Conservation (phyloP, 1,284 basidiomycete genomes). For the Stereum hirsutum region DNA sequence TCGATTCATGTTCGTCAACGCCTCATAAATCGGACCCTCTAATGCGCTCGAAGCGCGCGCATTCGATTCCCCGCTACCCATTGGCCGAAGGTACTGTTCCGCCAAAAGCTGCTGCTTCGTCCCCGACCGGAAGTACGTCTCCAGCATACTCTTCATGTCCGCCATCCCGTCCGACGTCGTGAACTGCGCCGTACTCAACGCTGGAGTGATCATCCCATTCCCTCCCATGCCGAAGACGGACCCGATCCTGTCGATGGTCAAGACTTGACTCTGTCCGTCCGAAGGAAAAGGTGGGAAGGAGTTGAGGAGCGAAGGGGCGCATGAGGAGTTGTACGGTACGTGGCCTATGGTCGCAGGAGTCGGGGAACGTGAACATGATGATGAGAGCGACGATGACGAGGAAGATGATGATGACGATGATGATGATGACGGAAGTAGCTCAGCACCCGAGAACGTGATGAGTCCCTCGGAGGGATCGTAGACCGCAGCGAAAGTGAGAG, state of each 20-base stretch:
- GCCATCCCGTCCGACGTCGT: constrained; percentile 14
- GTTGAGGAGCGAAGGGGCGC: not conserved
- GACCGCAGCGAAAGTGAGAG: constrained; percentile 47
- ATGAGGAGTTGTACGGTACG: too few relatives aligned
- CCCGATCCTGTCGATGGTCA: constrained; percentile 25
- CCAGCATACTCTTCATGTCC: constrained; percentile 19
- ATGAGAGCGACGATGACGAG: too few relatives aligned
- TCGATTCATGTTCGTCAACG: too few relatives aligned
- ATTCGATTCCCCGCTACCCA: too few relatives aligned
- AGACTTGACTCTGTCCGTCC: constrained; percentile 28
- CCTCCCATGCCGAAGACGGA: constrained; percentile 27
- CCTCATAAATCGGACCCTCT: too few relatives aligned
- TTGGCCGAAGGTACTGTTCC: too few relatives aligned
- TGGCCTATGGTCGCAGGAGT: too few relatives aligned
- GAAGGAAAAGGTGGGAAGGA: constrained; percentile 12
- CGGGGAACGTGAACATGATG: too few relatives aligned
- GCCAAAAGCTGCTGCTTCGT: too few relatives aligned
- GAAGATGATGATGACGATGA: constrained; percentile 14
- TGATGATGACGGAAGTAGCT: constrained; percentile 28
- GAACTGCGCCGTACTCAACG: constrained; percentile 9
- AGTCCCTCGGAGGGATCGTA: constrained; percentile 50
- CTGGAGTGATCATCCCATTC: constrained; percentile 10
- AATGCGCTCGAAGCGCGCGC: too few relatives aligned
- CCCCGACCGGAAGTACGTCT: constrained; percentile 18
- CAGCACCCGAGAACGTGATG: constrained; percentile 43